These are phyloP conservation scores for Lavandula angustifolia DNA, from an alignment of 257 asterid species.

Conservation along the genomic window DNA sequence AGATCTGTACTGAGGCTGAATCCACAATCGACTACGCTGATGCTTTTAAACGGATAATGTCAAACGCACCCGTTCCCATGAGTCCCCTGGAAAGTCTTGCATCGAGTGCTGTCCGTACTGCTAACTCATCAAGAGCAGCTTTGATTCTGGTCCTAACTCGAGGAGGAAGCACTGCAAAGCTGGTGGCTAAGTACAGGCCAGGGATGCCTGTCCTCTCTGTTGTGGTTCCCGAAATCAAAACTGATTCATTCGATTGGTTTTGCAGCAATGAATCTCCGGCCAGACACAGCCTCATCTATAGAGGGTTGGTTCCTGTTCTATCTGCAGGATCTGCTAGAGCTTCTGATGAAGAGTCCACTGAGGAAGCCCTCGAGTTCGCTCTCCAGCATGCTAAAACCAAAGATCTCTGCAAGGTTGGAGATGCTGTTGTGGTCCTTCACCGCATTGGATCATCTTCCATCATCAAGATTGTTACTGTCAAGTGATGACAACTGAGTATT, in stretches of 20 bases:
- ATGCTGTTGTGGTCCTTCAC: conserved; percentile 77
- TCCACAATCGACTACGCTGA: conserved; percentile 72
- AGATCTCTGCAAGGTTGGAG: conserved; percentile 79
- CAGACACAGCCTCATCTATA: conserved; percentile 74
- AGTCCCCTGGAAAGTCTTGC: conserved; percentile 86
- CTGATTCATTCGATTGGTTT: conserved; percentile 82
- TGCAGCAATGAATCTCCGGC: conserved; percentile 90
- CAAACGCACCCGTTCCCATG: conserved; percentile 85
- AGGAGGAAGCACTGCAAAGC: conserved; percentile 84
- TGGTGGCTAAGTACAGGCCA: conserved; percentile 86
- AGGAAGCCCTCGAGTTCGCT: conserved; percentile 81
- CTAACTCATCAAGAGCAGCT: conserved; percentile 70
- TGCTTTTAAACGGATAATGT: conserved; percentile 66
- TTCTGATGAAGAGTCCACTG: conserved; percentile 82
- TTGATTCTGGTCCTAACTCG: conserved; percentile 76
- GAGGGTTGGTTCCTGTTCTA: conserved; percentile 76
- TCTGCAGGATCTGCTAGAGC: conserved; percentile 90
- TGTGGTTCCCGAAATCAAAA: conserved; percentile 80
- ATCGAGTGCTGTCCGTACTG: conserved; percentile 79
- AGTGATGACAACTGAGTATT: conserved; percentile 36
- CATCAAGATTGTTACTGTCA: conserved; percentile 82
- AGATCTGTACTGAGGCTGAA: conserved; percentile 82
- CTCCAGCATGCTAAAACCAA: conserved; percentile 72
- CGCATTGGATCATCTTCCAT: conserved; percentile 85
- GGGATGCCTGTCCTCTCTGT: conserved; percentile 80